Evolutionary conservation across 768 basidiomycete genomes (phyloP).

Genomic region (Boletellus sp.): DNA sequence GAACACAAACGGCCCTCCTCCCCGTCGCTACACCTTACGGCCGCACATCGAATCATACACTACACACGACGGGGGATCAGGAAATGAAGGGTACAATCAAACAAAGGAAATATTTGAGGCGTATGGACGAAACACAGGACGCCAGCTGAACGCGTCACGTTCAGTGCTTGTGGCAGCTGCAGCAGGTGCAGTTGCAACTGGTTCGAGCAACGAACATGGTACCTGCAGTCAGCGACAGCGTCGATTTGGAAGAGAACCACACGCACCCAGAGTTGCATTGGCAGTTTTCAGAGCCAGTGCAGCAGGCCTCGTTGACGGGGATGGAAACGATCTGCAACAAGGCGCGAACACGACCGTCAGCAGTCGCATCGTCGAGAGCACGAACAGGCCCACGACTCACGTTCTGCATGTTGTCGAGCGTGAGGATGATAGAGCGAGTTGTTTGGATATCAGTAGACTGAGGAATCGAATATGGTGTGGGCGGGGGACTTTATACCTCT

Average conservation of each 20-base stretch:
- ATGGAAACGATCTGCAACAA: neutral
- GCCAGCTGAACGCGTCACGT: neutral
- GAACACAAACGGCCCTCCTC: too few species aligned
- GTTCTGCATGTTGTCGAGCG: constrained; percentile 6
- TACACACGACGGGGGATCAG: too few species aligned
- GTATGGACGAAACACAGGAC: too few species aligned
- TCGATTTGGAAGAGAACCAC: neutral
- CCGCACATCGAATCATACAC: too few species aligned
- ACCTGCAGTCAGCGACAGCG: neutral
- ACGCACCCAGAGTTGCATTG: neutral
- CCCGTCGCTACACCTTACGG: too few species aligned
- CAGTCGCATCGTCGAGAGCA: neutral
- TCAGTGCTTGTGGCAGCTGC: neutral
- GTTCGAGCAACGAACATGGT: too few species aligned
- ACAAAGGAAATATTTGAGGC: too few species aligned
- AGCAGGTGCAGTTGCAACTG: neutral
- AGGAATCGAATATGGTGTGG: neutral
- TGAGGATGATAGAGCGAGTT: neutral
- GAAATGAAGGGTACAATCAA: too few species aligned
- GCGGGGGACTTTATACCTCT: neutral
- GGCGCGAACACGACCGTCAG: neutral
- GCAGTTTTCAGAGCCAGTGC: neutral
- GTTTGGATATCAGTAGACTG: neutral
- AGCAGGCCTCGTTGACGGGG: constrained; percentile 5
- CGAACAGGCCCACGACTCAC: too few species aligned